These are phyloP conservation scores for Neurospora africana DNA, from an alignment of 495 filamentous ascomycete genomes.

Conservation along the genomic window DNA sequence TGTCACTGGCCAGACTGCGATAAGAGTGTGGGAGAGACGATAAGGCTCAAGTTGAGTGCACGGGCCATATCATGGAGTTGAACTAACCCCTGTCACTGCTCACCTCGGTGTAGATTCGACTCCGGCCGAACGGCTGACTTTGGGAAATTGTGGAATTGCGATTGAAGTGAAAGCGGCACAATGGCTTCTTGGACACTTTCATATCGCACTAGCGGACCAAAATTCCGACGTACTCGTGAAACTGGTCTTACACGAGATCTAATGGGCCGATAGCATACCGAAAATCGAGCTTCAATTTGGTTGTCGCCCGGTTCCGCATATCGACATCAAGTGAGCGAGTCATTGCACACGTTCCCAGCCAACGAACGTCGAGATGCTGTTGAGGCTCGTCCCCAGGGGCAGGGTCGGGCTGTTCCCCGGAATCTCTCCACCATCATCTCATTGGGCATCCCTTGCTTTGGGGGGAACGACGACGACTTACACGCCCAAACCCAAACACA, in stretches of 20 bases:
- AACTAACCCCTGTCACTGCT: not conserved
- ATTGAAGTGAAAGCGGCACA: not conserved
- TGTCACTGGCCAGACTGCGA: constrained; percentile 1
- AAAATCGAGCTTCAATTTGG: not conserved
- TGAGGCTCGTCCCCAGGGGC: not conserved
- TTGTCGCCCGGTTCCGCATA: not conserved
- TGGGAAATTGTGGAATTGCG: not conserved
- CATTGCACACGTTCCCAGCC: not conserved
- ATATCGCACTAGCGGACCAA: not conserved
- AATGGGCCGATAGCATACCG: not conserved
- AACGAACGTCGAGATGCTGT: not conserved
- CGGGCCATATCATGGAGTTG: not conserved
- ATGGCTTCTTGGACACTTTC: not conserved
- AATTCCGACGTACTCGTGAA: not conserved
- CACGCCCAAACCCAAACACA: not conserved
- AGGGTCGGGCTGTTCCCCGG: not conserved
- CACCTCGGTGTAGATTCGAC: not conserved
- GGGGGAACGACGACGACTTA: not conserved
- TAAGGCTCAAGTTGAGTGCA: not conserved
- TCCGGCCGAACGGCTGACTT: not conserved
- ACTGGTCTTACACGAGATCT: not conserved
- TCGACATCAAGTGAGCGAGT: not conserved
- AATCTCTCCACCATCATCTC: not conserved
- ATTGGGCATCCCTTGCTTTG: not conserved
- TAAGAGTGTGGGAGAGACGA: not conserved